These are phyloP conservation scores for Coniochaeta sp. DNA, from an alignment of 2,329 filamentous ascomycete genomes.

Conservation along the genomic window DNA sequence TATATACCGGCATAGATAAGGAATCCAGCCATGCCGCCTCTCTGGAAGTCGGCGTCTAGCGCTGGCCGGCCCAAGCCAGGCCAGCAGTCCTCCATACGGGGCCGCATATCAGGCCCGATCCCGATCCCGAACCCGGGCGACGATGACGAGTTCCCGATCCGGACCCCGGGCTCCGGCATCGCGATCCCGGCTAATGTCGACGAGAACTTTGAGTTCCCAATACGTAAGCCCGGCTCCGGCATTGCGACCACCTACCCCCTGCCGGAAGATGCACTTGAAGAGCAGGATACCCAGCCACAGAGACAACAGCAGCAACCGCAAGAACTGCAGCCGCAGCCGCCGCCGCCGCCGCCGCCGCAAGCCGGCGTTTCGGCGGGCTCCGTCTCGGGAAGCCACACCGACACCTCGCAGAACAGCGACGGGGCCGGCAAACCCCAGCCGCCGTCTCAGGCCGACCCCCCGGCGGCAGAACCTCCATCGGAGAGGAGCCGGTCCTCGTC, in stretches of 20 bases:
- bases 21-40: slow-evolving; percentile 31
- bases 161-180: slow-evolving; percentile 31
- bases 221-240: slow-evolving; percentile 19
- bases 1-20: not conserved
- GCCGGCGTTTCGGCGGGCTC: not conserved
- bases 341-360: not conserved
- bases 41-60: slow-evolving; percentile 38
- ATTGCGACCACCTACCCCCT: slow-evolving; percentile 24
- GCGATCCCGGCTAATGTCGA: slow-evolving; percentile 25
- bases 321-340: not conserved
- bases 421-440: slow-evolving; percentile 14
- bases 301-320: not conserved
- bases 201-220: slow-evolving; percentile 13
- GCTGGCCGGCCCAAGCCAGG: slow-evolving; percentile 32
- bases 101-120: slow-evolving; percentile 55
- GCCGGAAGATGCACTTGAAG: slow-evolving; percentile 7
- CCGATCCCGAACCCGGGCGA: slow-evolving; percentile 41
- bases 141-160: slow-evolving; percentile 47
- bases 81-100: slow-evolving; percentile 37
- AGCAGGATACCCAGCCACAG: not conserved
- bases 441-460: slow-evolving; percentile 14
- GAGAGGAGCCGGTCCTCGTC: not conserved
- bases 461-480: slow-evolving; percentile 12
- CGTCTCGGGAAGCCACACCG: not conserved
- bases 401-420: slow-evolving; percentile 8